Evolutionary conservation across 225 moss, liverwort and hornwort genomes (phyloP), one percentile per base, ranked within the genome.

Genomic region (Straminergon stramineum): DNA sequence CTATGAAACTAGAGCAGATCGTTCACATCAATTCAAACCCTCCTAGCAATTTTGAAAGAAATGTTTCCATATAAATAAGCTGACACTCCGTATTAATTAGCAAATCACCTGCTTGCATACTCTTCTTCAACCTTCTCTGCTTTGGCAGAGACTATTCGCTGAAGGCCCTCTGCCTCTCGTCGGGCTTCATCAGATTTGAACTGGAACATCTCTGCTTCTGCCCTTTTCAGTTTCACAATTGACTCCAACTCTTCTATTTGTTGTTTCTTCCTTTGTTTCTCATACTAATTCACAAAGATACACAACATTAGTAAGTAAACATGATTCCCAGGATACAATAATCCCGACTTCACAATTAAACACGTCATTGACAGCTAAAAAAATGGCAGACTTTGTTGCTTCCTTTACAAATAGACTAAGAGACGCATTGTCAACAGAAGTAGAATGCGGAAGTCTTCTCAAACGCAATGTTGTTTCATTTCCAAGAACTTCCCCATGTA

Each of bases 141-240:
- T 90, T 95, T 95, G 8, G 94, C 95, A 75, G 94, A 93, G 57
- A 95, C 95, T 90, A 94, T 94, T 81, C 95, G 91, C 83, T 95
- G 95, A 71, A 95, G 94, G 73, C 93, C 95, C 87, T 95, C 95
- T 65, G 94, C 94, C 93, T 95, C 95, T 75, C 90, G 90, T 83
- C 94, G 90, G 75, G 95, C 95, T 94, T 94, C 95, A 83, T 95
- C 95, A 85, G 95, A 94, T 79, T 94, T 94, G 65, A 93, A 94
- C 91, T 95, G 95, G 83, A 94, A 95, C 95, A 95, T 95, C 87
- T 95, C 94, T 67, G 94, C 95, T 90, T 94, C 95, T 82, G 95
- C 91, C 87, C 91, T 94, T 87, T 95, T 95, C 91, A 95, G 77
- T 86, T 90, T 92, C 66, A 95, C 95, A 87, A 95, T 95, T 26